Evolutionary conservation across 805 yeast species (phyloP).

Genomic region (Ogataea thermomethanolica): DNA sequence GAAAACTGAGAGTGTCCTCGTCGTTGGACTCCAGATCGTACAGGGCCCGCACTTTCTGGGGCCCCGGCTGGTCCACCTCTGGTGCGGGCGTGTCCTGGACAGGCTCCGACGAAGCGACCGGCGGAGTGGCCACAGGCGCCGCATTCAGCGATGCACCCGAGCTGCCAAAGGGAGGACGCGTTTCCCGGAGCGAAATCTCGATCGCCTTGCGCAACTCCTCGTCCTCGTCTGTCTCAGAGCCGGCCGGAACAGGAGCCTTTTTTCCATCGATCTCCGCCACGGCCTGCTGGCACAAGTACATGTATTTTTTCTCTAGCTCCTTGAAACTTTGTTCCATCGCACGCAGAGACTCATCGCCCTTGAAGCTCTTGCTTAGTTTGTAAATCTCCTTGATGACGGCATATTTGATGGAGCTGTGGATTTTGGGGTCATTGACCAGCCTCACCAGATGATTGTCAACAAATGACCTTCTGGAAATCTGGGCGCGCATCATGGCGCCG

Average conservation of each 20-base stretch:
- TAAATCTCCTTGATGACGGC: constrained; percentile 63
- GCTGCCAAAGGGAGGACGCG: constrained; percentile 27
- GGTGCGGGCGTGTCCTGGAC: neutral
- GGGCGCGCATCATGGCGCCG: constrained; percentile 63
- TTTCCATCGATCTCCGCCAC: constrained; percentile 28
- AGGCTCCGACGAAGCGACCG: neutral
- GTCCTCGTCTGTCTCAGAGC: constrained; percentile 48
- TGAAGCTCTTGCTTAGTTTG: constrained; percentile 63
- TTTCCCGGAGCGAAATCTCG: constrained; percentile 67
- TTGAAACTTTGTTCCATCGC: constrained; percentile 62
- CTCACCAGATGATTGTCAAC: constrained; percentile 42
- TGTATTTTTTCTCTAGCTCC: constrained; percentile 42
- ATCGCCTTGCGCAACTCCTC: constrained; percentile 75
- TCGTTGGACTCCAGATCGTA: constrained; percentile 78
- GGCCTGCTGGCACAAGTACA: constrained; percentile 34
- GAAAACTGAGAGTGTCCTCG: constrained; percentile 82
- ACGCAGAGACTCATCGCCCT: constrained; percentile 69
- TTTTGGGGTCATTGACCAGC: constrained; percentile 49
- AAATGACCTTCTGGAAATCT: constrained; percentile 56
- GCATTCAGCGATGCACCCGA: constrained; percentile 1
- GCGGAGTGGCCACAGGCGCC: neutral
- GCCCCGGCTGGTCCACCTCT: constrained; percentile 8
- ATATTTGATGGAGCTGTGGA: constrained; percentile 66
- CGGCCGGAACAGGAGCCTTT: too few species aligned
- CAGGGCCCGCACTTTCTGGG: constrained; percentile 65